A percentile compares a stretch with the other conserved stretches of the same genome.
phyloP scores from a whole-genome alignment of 108 stramenopile genomes.

The Fistulifera solaris region DNA sequence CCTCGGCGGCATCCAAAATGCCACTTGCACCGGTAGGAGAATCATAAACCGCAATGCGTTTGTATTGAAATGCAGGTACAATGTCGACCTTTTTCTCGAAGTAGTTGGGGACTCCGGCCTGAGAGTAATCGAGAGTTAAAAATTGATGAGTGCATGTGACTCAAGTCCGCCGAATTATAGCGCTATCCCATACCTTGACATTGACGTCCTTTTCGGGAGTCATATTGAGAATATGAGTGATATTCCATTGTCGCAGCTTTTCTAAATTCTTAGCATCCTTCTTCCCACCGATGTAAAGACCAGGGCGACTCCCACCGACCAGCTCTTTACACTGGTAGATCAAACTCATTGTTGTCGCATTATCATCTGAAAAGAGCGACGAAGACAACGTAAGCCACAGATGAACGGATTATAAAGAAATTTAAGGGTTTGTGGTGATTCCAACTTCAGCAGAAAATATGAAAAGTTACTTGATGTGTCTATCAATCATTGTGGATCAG shows the following conservation, averaged over 20 bases:
- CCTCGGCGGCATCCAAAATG: slow-evolving; percentile 29
- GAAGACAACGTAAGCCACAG: neutral
- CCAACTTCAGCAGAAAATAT: neutral
- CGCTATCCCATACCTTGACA: slow-evolving; percentile 28
- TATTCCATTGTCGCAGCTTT: slow-evolving; percentile 30
- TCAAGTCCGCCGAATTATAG: too few relatives aligned
- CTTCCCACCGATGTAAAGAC: slow-evolving; percentile 60
- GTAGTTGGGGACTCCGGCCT: slow-evolving; percentile 71
- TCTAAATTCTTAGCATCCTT: slow-evolving; percentile 48
- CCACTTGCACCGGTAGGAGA: slow-evolving; percentile 36
- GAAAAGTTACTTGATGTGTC: slow-evolving; percentile 11
- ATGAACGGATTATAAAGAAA: neutral
- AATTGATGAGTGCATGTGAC: neutral
- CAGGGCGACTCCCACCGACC: neutral
- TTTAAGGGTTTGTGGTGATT: neutral
- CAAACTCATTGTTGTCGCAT: slow-evolving; percentile 4
- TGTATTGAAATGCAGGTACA: slow-evolving; percentile 33
- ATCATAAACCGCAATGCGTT: slow-evolving; percentile 66
- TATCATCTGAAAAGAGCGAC: neutral
- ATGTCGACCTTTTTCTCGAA: slow-evolving; percentile 32
- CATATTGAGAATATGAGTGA: slow-evolving; percentile 57
- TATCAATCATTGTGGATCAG: slow-evolving; percentile 8
- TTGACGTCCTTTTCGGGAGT: slow-evolving; percentile 58
- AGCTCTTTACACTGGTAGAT: slow-evolving; percentile 1
- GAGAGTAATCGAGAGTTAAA: neutral